Evolutionary conservation across 2,329 filamentous ascomycete species (phyloP).

Genomic region (Cercospora sp.): DNA sequence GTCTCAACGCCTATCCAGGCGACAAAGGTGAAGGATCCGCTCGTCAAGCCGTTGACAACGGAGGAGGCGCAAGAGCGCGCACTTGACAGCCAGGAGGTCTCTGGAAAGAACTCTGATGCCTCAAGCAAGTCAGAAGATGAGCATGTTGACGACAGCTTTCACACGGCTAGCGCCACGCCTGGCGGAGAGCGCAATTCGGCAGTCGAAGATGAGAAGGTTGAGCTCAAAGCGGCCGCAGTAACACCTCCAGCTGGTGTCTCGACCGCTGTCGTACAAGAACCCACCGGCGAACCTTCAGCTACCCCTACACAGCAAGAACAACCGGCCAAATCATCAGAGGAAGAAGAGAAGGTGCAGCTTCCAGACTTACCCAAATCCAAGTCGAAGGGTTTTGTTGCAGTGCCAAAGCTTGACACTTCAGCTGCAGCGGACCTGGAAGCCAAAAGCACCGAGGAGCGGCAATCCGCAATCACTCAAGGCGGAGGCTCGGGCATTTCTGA

Average conservation of each 20-base stretch:
- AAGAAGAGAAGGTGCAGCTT: conserved; percentile 20
- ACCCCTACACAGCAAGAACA: neutral
- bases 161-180: conserved; percentile 35
- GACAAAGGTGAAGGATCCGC: neutral
- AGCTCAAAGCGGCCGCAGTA: neutral
- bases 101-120: neutral
- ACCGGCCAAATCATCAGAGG: conserved; percentile 3
- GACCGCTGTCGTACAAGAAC: neutral
- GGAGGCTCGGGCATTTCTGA: conserved; percentile 23
- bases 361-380: conserved; percentile 16
- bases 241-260: neutral
- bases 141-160: conserved; percentile 37
- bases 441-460: neutral
- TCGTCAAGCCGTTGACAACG: neutral
- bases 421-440: neutral
- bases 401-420: conserved; percentile 12
- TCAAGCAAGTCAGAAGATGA: conserved; percentile 27
- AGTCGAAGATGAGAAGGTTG: neutral
- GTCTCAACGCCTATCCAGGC: neutral
- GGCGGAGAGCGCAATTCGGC: neutral
- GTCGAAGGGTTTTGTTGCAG: conserved; percentile 14
- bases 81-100: neutral
- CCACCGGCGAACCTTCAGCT: neutral
- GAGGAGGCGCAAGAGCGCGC: conserved; percentile 8
- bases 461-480: conserved; percentile 11